These are phyloP conservation scores for Hygrophorus russula DNA, from an alignment of 768 basidiomycete species.

Conservation along the genomic window DNA sequence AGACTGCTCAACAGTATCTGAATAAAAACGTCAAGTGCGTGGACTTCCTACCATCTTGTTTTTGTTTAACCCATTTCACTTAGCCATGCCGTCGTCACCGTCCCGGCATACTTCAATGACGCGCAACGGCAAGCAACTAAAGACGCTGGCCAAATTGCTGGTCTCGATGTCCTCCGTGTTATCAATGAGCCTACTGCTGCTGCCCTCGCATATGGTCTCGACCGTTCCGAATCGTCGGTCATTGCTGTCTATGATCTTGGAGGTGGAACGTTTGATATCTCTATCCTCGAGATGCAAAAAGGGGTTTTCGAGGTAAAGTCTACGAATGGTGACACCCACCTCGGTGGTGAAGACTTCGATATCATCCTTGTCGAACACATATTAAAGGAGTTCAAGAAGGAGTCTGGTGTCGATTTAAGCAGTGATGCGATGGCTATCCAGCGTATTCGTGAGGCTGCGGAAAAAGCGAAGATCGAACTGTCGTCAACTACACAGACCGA, in stretches of 20 bases:
- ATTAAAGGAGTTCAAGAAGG: conserved; percentile 90
- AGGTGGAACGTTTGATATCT: conserved; percentile 99
- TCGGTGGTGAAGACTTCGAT: conserved; percentile 96
- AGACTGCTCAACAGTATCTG: conserved; percentile 88
- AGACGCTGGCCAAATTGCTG: conserved; percentile 95
- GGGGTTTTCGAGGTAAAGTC: conserved; percentile 99
- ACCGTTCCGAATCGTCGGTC: conserved; percentile 71
- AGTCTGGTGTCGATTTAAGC: conserved; percentile 68
- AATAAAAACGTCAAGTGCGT: conserved; percentile 93
- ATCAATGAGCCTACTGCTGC: conserved; percentile 99
- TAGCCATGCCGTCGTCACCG: conserved; percentile 85
- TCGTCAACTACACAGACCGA: conserved; percentile 94
- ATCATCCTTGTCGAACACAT: conserved; percentile 80
- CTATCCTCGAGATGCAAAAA: conserved; percentile 98
- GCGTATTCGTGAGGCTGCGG: conserved; percentile 96
- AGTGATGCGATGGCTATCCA: conserved; percentile 95
- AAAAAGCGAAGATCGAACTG: conserved; percentile 98
- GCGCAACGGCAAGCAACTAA: conserved; percentile 99
- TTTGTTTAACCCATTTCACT: conserved; percentile 5
- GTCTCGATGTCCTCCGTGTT: conserved; percentile 93
- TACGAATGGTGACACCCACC: conserved; percentile 97
- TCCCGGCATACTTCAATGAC: conserved; percentile 99
- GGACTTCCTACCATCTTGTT: background rate
- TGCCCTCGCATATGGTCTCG: conserved; percentile 95
- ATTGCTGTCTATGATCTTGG: conserved; percentile 99